These are phyloP conservation scores for Strobilomyces dryophilus DNA, from an alignment of 768 basidiomycete genomes.

Conservation along the genomic window DNA sequence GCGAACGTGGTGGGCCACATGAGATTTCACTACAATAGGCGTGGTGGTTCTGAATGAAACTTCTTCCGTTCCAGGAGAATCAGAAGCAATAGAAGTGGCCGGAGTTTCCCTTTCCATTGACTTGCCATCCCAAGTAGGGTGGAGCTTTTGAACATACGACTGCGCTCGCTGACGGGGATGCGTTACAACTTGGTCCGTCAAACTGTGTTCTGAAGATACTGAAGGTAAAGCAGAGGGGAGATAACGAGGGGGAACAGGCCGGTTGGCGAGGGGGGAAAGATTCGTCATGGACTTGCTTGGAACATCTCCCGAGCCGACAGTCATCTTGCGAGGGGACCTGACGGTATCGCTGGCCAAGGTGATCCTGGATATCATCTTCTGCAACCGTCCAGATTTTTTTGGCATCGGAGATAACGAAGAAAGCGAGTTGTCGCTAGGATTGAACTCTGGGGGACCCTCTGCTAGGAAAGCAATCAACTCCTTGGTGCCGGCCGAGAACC, in stretches of 20 bases:
- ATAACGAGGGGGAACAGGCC: slow-evolving; percentile 59
- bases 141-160: slow-evolving; percentile 22
- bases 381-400: slow-evolving; percentile 59
- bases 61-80: slow-evolving; percentile 6
- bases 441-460: slow-evolving; percentile 48
- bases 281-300: slow-evolving; percentile 36
- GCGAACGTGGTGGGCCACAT: slow-evolving; percentile 2
- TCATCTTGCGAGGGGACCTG: slow-evolving; percentile 33
- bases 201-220: slow-evolving; percentile 33
- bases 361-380: slow-evolving; percentile 80
- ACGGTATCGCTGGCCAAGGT: slow-evolving; percentile 41
- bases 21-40: slow-evolving; percentile 6
- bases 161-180: slow-evolving; percentile 27
- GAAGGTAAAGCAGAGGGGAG: slow-evolving; percentile 43
- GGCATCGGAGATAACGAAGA: slow-evolving; percentile 30
- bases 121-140: slow-evolving; percentile 16
- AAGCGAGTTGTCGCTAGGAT: slow-evolving; percentile 40
- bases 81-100: slow-evolving; percentile 3
- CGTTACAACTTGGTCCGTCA: slow-evolving; percentile 13
- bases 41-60: neutral
- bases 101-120: slow-evolving; percentile 10
- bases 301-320: slow-evolving; percentile 17
- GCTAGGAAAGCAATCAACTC: slow-evolving; percentile 57
- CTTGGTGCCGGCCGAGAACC: slow-evolving; percentile 42
- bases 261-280: slow-evolving; percentile 50